These are phyloP conservation scores for Scytalidium sp. DNA, from an alignment of 2,329 filamentous ascomycete genomes.

Conservation along the genomic window DNA sequence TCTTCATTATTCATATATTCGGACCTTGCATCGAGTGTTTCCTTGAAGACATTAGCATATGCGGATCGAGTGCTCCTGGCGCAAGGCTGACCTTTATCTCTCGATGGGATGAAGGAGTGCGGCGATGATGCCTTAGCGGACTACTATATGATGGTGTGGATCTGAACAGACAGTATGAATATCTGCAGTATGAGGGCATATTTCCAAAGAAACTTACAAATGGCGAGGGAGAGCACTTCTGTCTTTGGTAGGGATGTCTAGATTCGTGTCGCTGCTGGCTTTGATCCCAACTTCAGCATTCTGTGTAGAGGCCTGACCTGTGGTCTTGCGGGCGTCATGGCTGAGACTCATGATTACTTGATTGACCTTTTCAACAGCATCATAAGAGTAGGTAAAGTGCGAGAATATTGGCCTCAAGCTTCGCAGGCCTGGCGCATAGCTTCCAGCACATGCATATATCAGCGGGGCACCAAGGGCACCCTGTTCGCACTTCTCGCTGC, in stretches of 20 bases:
- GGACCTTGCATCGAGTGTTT: slow-evolving; percentile 87
- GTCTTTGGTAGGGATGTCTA: slow-evolving; percentile 39
- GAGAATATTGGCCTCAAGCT: background rate
- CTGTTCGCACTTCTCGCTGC: too few relatives aligned
- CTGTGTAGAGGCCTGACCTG: slow-evolving; percentile 18
- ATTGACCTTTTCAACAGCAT: slow-evolving; percentile 8
- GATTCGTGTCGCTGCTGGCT: slow-evolving; percentile 42
- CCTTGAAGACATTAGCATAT: slow-evolving; percentile 43
- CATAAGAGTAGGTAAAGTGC: background rate
- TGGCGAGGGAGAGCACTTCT: slow-evolving; percentile 13
- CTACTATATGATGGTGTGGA: slow-evolving; percentile 48
- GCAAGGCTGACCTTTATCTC: slow-evolving; percentile 54
- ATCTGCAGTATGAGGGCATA: background rate
- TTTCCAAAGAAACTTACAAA: slow-evolving; percentile 28
- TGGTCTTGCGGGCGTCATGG: slow-evolving; percentile 8
- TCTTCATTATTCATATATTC: slow-evolving; percentile 82
- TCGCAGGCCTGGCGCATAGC: background rate
- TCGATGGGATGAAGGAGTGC: slow-evolving; percentile 56
- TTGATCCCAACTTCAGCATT: slow-evolving; percentile 36
- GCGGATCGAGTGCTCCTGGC: background rate
- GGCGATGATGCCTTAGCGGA: slow-evolving; percentile 63
- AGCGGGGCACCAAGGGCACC: background rate
- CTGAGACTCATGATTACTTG: slow-evolving; percentile 15
- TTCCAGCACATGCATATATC: background rate
- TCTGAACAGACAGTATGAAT: slow-evolving; percentile 31